phyloP scores from a whole-genome alignment of 23 red algal species.

The Gracilariopsis chorda region DNA sequence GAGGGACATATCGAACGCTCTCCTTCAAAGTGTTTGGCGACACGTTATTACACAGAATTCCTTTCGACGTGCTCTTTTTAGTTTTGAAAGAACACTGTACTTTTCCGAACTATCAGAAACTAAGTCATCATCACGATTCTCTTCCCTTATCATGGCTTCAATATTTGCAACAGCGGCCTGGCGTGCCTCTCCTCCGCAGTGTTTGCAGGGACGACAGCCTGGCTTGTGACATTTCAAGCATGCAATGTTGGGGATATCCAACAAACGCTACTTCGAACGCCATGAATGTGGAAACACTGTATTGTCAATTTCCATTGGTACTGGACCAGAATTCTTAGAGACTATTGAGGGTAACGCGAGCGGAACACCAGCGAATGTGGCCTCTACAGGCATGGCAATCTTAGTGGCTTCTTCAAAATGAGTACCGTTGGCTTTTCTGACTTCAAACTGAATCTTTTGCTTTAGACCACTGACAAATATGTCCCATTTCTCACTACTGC shows the following conservation, averaged over 20 bases:
- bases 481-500: conserved; percentile 10
- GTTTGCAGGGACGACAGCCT: conserved; percentile 15
- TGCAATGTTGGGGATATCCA: background rate
- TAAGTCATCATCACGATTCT: background rate
- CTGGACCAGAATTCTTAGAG: background rate
- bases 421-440: background rate
- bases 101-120: conserved; percentile 15
- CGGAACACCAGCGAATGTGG: background rate
- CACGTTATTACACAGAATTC: conserved; percentile 12
- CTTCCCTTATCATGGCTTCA: background rate
- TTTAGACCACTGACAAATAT: conserved; percentile 13
- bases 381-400: conserved; percentile 32
- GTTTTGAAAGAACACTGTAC: conserved; percentile 5
- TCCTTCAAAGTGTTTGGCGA: background rate
- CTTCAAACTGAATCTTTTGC: background rate
- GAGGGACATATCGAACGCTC: conserved; percentile 9
- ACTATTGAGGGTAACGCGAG: background rate
- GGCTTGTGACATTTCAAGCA: background rate
- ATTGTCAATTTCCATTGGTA: conserved; percentile 14
- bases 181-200: background rate
- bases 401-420: conserved; percentile 19
- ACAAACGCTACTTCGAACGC: background rate
- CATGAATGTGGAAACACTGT: background rate
- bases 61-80: background rate
- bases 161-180: background rate